phyloP scores from a whole-genome alignment of 352 stramenopile species.

The Phytophthora boehmeriae region DNA sequence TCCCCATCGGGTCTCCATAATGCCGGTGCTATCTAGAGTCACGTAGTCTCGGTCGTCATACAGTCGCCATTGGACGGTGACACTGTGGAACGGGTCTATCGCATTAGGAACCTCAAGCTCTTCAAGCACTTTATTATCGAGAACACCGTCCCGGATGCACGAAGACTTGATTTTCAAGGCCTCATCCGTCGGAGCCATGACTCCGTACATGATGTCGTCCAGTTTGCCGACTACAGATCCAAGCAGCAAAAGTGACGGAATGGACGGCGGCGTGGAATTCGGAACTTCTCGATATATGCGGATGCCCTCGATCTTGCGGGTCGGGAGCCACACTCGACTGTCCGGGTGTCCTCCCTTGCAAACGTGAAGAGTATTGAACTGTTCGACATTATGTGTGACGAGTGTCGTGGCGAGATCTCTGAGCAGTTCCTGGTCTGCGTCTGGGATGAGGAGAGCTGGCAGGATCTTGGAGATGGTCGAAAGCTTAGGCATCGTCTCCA shows the following conservation, averaged over 20 bases:
- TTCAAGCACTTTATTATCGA: constrained; percentile 40
- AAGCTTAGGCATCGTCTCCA: constrained; percentile 30
- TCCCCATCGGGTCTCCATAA: constrained; percentile 16
- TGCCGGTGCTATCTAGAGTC: constrained; percentile 43
- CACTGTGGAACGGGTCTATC: constrained; percentile 41
- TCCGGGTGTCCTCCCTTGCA: constrained; percentile 37
- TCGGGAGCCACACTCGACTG: constrained; percentile 31
- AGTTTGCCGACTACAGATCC: constrained; percentile 37
- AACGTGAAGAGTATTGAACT: constrained; percentile 34
- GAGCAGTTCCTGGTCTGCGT: constrained; percentile 28
- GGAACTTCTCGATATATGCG: constrained; percentile 38
- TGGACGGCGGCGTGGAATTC: constrained; percentile 8
- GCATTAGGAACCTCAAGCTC: constrained; percentile 36
- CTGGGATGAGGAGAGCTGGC: constrained; percentile 30
- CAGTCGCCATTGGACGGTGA: constrained; percentile 47
- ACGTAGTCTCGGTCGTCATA: constrained; percentile 46
- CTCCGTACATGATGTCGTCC: constrained; percentile 45
- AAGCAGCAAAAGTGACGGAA: constrained; percentile 36
- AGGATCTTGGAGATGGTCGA: constrained; percentile 35
- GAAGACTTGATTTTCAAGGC: constrained; percentile 41
- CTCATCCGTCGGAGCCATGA: constrained; percentile 33
- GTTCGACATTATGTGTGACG: constrained; percentile 34
- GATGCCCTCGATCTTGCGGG: constrained; percentile 29
- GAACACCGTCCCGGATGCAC: constrained; percentile 33
- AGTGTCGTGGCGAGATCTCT: constrained; percentile 31